Conservation (phyloP, 192 early-diverging fungal species). For the Powellomyces hirtus region DNA sequence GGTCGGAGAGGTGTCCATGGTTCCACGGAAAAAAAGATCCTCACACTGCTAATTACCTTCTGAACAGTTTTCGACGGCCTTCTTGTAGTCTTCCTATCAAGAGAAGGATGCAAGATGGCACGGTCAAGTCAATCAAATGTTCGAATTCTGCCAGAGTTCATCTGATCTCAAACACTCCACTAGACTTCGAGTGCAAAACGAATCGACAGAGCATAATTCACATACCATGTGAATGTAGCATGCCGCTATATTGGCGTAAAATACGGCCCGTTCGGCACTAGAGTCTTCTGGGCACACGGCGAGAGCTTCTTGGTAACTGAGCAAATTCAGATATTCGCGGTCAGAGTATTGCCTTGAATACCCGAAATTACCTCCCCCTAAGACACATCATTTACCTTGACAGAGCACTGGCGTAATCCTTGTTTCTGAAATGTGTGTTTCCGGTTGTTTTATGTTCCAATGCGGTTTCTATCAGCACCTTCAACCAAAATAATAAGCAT, state of each 20-base stretch:
- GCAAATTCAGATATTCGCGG: neutral
- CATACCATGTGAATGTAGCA: conserved; percentile 61
- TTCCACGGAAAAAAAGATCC: neutral
- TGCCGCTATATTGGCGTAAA: conserved; percentile 60
- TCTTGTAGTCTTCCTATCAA: conserved; percentile 33
- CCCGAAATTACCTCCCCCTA: neutral
- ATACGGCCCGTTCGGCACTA: conserved; percentile 3
- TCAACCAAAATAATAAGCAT: neutral
- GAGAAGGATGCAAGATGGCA: no score
- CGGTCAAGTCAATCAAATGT: no score
- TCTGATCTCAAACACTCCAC: no score
- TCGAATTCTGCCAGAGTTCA: no score
- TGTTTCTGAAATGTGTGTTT: neutral
- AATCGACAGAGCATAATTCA: no score
- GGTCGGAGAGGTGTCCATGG: no score
- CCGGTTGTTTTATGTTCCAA: neutral
- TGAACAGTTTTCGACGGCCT: conserved; percentile 39
- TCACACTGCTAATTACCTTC: conserved; percentile 25
- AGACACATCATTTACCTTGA: neutral
- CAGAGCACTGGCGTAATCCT: neutral
- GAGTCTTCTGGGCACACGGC: conserved; percentile 14
- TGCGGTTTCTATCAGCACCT: conserved; percentile 6
- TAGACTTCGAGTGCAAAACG: no score
- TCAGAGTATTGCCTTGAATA: neutral
- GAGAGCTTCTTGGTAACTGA: conserved; percentile 16